Evolutionary conservation across 2,329 filamentous ascomycete genomes (phyloP).

Genomic region (Dactylellina drechsleri): DNA sequence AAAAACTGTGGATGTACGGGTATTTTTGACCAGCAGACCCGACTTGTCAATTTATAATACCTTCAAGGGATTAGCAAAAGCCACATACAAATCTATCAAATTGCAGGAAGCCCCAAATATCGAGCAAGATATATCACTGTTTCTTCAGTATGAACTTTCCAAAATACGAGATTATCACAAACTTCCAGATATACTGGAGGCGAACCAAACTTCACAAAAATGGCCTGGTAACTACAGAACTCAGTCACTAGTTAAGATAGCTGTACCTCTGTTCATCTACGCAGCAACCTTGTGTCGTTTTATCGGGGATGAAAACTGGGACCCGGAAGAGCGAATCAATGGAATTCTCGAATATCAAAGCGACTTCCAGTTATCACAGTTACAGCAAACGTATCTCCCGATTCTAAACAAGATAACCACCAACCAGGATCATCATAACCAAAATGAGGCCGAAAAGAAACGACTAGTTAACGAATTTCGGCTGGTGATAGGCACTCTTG

Average conservation of each 20-base stretch:
- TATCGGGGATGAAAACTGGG: conserved; percentile 38
- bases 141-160: conserved; percentile 45
- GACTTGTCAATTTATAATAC: conserved; percentile 55
- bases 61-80: conserved; percentile 48
- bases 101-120: conserved; percentile 54
- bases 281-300: conserved; percentile 59
- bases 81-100: conserved; percentile 32
- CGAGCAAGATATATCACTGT: conserved; percentile 58
- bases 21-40: conserved; percentile 58
- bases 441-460: not conserved
- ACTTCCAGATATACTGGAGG: not conserved
- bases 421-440: not conserved
- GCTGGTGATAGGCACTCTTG: conserved; percentile 23
- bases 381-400: conserved; percentile 23
- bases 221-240: conserved; percentile 56
- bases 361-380: conserved; percentile 7
- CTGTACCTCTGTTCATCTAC: conserved; percentile 58
- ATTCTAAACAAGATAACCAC: not conserved
- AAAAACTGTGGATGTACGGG: too few species aligned
- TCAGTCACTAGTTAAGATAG: conserved; percentile 52
- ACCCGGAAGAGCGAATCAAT: conserved; percentile 34
- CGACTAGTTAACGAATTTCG: conserved; percentile 3
- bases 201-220: not conserved
- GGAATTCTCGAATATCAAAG: not conserved
- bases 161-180: conserved; percentile 44